Base-by-base conservation (phyloP, 2,329 filamentous ascomycete genomes). In the Fusarium sp. region DNA sequence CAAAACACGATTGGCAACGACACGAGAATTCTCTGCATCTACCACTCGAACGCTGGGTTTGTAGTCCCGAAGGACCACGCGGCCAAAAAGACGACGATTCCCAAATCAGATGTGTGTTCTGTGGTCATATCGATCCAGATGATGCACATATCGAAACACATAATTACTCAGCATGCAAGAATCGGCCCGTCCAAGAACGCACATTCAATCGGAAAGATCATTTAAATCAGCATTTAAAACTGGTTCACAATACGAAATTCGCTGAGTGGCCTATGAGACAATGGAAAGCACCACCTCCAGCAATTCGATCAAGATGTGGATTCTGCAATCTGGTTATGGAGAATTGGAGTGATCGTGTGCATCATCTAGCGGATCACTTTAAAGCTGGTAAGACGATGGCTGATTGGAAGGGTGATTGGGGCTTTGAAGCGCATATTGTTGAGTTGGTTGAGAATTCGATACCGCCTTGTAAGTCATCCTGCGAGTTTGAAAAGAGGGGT, bases 1-100 rank as follows among this genome's bases (percentile, higher is more conserved):
- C 80, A 2, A 83, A 82, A 13, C 81, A 83, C 56, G 82, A 83
- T 48, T 83, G 82, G 82, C 80, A 82, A 47, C 77, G 86, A 11
- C 85, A 87, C 61, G 85, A 87, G 64, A 82, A 81, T 43, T 80
- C 81, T 54, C 79, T 80, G 60, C 85, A 78, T 75, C 77, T 78
- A 56, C 85, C 80, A 9, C 83, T 83, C 0, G 81, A 79, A 75
- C 78, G 72, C 34, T 87, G 77, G 86, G 82, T 80, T 61, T 87
- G 78, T 34, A 78, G 77, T 14, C 81, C 80, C 0, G 54, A 68
- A 9, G 80, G 80, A 54, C 74, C 77, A 3, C 71, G 64, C 0
- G 5, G 81, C 81, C 12, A 77, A 82, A 21, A 80, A 82, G 32
- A 77, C 80, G 18, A 78, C 78, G 25, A 54, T 51, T 20, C 67